phyloP scores from a whole-genome alignment of 83 land plant species.

The Larix sibirica region DNA sequence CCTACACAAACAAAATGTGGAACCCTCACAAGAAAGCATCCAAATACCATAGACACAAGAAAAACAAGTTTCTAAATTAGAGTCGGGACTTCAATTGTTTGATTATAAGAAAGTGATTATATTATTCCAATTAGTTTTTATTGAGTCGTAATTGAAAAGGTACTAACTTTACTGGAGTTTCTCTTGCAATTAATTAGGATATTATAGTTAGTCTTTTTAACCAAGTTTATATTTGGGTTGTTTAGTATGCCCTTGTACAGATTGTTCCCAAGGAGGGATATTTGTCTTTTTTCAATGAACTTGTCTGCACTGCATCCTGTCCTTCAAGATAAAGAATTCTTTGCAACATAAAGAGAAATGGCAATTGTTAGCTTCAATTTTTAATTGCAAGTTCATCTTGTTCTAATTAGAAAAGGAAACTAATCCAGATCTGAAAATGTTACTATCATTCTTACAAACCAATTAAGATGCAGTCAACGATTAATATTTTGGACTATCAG shows the following conservation, averaged over 20 bases:
- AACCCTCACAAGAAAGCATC: background rate
- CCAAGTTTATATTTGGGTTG: background rate
- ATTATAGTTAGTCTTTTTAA: background rate
- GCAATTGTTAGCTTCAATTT: too few relatives aligned
- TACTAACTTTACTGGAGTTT: background rate
- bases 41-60: background rate
- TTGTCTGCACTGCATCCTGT: background rate
- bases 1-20: background rate
- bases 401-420: too few relatives aligned
- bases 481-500: too few relatives aligned
- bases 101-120: background rate
- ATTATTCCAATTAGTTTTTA: background rate
- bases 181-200: constrained; percentile 8
- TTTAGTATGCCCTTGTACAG: background rate
- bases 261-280: background rate
- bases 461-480: too few relatives aligned
- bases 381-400: too few relatives aligned
- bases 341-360: too few relatives aligned
- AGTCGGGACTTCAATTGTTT: background rate
- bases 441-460: too few relatives aligned
- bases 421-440: too few relatives aligned
- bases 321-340: too few relatives aligned
- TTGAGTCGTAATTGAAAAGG: too few relatives aligned
- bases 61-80: background rate
- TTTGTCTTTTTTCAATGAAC: background rate